Percentiles rank a stretch among this genome's conserved stretches.
Conservation (phyloP, 139 green algal genomes). For the Ettlia oleoabundans region DNA sequence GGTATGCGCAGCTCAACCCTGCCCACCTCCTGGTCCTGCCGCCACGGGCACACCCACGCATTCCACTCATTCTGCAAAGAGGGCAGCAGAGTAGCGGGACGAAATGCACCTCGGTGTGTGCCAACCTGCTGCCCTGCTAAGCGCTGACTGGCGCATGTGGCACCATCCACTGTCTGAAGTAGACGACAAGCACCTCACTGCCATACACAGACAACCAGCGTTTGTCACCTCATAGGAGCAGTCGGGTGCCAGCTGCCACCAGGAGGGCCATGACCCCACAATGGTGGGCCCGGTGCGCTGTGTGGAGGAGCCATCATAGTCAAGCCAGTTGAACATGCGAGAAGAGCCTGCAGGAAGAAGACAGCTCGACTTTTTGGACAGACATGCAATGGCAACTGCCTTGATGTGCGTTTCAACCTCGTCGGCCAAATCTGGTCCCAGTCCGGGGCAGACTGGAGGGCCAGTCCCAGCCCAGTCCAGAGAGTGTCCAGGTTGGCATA, state of each 20-base stretch:
- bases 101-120: too few relatives aligned
- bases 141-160: background rate
- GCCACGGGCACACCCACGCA: slow-evolving; percentile 54
- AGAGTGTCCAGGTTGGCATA: too few relatives aligned
- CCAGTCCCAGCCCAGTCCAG: too few relatives aligned
- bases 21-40: slow-evolving; percentile 42
- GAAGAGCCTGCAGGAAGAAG: slow-evolving; percentile 52
- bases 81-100: too few relatives aligned
- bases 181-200: background rate
- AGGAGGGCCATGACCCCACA: slow-evolving; percentile 55
- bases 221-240: slow-evolving; percentile 38
- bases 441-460: too few relatives aligned
- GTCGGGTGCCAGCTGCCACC: slow-evolving; percentile 59
- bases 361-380: too few relatives aligned
- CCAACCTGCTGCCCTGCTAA: background rate
- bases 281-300: slow-evolving; percentile 48
- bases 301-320: slow-evolving; percentile 58
- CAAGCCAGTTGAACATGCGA: slow-evolving; percentile 69
- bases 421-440: too few relatives aligned
- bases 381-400: too few relatives aligned
- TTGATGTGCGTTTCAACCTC: too few relatives aligned
- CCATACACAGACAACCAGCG: background rate
- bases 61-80: slow-evolving; percentile 36
- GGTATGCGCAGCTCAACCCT: slow-evolving; percentile 63
- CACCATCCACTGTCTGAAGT: background rate